Conservation (phyloP, 495 filamentous ascomycete species). For the Aspergillus affinis region DNA sequence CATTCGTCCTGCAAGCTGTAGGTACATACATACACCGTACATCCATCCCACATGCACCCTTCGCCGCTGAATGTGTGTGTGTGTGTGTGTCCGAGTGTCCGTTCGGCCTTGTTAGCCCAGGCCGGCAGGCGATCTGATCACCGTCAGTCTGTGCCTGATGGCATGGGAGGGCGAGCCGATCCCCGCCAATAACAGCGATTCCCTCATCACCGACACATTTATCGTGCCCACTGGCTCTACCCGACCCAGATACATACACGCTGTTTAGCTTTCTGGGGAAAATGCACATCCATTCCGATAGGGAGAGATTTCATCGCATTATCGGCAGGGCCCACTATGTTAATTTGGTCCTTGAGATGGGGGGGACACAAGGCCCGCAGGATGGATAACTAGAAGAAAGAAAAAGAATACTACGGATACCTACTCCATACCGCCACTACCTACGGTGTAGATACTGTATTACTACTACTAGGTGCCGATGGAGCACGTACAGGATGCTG, state of each 20-base stretch:
- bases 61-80: neutral
- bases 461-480: neutral
- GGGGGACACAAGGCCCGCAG: too few relatives aligned
- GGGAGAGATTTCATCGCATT: conserved; percentile 8
- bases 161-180: neutral
- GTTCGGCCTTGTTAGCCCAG: neutral
- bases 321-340: conserved; percentile 9
- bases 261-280: conserved; percentile 19
- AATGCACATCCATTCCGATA: conserved; percentile 13
- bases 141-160: conserved; percentile 18
- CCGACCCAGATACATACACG: conserved; percentile 1
- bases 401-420: neutral
- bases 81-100: conserved; percentile 4
- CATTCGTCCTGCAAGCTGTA: conserved; percentile 5
- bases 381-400: neutral
- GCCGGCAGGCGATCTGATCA: conserved; percentile 9
- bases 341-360: conserved; percentile 5
- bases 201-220: conserved; percentile 12
- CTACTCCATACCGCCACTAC: too few relatives aligned
- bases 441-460: too few relatives aligned
- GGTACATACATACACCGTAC: conserved; percentile 1
- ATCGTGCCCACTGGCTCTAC: conserved; percentile 5
- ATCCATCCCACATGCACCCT: too few relatives aligned
- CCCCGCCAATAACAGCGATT: conserved; percentile 10
- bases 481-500: neutral